phyloP scores from a whole-genome alignment of 2,329 filamentous ascomycete species.

The Parafenestella ontariensis region DNA sequence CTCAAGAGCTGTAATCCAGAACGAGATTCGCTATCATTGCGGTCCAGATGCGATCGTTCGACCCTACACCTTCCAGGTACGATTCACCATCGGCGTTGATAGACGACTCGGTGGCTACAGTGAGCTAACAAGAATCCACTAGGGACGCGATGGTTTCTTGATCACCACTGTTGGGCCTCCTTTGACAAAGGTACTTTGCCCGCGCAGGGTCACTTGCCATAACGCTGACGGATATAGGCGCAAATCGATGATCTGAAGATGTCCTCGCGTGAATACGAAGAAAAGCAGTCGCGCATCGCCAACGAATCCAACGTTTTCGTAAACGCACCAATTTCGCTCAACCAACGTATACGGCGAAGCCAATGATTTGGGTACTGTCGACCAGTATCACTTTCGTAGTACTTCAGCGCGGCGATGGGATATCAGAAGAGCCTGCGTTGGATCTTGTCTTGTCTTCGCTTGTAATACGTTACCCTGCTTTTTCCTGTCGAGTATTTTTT shows the following conservation, averaged over 20 bases:
- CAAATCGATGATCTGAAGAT: conserved; percentile 53
- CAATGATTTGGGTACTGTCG: conserved; percentile 11
- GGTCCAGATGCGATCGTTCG: conserved; percentile 53
- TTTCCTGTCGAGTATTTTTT: background rate
- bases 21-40: conserved; percentile 53
- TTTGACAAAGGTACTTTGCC: conserved; percentile 48
- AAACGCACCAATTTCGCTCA: conserved; percentile 49
- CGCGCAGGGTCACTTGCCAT: background rate
- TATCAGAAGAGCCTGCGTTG: background rate
- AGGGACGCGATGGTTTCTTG: conserved; percentile 54
- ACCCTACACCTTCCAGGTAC: conserved; percentile 52
- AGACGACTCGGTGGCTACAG: conserved; percentile 6
- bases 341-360: conserved; percentile 41
- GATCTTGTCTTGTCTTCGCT: background rate
- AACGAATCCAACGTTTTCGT: conserved; percentile 47
- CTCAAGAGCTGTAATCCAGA: conserved; percentile 53
- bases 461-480: background rate
- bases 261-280: conserved; percentile 51
- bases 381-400: background rate
- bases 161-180: conserved; percentile 50
- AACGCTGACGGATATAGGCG: conserved; percentile 38
- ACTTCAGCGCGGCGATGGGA: background rate
- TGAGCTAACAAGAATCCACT: conserved; percentile 19
- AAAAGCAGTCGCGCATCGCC: conserved; percentile 49
- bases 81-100: background rate